Evolutionary conservation across 2,329 filamentous ascomycete genomes (phyloP).

Genomic region (Talaromyces islandicus): DNA sequence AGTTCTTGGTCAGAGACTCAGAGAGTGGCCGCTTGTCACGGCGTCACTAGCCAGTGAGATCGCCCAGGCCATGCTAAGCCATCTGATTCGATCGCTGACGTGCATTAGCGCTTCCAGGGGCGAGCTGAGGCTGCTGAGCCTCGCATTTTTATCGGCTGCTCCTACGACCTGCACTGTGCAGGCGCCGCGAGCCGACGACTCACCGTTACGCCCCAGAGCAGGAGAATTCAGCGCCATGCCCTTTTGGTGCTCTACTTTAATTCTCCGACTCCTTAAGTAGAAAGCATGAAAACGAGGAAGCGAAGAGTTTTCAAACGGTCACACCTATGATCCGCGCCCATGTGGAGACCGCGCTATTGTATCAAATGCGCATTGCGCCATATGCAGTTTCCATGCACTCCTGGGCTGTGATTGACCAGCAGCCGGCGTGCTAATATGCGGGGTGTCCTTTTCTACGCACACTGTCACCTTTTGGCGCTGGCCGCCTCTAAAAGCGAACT

Average conservation of each 20-base stretch:
- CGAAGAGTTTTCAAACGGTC: not conserved
- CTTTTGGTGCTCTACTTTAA: not conserved
- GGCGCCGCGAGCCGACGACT: not conserved
- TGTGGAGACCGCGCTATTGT: not conserved
- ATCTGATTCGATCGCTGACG: constrained; percentile 10
- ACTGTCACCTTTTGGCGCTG: not conserved
- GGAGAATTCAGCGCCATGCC: not conserved
- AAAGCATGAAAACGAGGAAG: not conserved
- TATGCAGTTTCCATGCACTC: not conserved
- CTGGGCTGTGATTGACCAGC: not conserved
- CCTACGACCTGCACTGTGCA: not conserved
- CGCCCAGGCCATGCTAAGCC: not conserved
- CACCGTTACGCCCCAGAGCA: not conserved
- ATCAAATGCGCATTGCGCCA: not conserved
- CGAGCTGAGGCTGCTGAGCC: constrained; percentile 9
- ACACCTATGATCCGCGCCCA: not conserved
- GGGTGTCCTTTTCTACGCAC: not conserved
- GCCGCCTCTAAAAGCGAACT: not conserved
- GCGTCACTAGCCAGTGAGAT: constrained; percentile 7
- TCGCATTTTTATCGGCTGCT: not conserved
- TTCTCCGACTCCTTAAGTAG: not conserved
- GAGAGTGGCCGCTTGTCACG: not conserved
- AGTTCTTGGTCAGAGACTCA: not conserved
- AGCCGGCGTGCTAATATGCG: not conserved
- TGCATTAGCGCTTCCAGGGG: constrained; percentile 11